Evolutionary conservation across 140 eudicot species (phyloP).

Genomic region (Stevia rebaudiana): DNA sequence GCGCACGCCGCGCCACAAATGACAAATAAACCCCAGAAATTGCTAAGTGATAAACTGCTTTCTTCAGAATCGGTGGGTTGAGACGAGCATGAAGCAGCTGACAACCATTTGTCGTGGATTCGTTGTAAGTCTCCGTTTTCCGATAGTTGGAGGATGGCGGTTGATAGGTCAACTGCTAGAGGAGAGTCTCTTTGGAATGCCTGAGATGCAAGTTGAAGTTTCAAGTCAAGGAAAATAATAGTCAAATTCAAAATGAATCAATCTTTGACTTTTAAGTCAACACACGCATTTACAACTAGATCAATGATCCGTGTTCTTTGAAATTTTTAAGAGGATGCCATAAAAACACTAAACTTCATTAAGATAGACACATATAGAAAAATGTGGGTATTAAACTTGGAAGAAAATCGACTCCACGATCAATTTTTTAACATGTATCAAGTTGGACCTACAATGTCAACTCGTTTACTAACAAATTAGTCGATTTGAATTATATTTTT

Average conservation of each 20-base stretch:
- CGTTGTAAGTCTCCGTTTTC: constrained; percentile 86
- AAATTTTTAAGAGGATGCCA: no score
- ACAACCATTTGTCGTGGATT: constrained; percentile 86
- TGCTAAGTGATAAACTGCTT: constrained; percentile 56
- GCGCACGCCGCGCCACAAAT: constrained; percentile 67
- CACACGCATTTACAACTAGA: no score
- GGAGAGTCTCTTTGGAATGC: constrained; percentile 97
- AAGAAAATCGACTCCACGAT: no score
- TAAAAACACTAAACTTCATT: no score
- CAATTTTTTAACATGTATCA: no score
- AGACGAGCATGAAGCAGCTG: constrained; percentile 38
- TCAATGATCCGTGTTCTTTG: no score
- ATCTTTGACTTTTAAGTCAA: no score
- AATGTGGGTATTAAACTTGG: no score
- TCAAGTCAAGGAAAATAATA: not conserved
- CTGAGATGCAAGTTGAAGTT: constrained; percentile 33
- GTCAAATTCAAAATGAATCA: not conserved
- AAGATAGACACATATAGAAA: no score
- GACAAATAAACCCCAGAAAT: constrained; percentile 94
- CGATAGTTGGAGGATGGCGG: constrained; percentile 86
- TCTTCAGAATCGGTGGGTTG: constrained; percentile 34
- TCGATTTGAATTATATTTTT: no score
- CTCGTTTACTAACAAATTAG: no score
- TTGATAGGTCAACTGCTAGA: constrained; percentile 81
- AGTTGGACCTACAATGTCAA: no score